Evolutionary conservation across 768 basidiomycete genomes (phyloP), one percentile per base, ranked within the genome.

Genomic region (Erythrobasidium yunnanense): DNA sequence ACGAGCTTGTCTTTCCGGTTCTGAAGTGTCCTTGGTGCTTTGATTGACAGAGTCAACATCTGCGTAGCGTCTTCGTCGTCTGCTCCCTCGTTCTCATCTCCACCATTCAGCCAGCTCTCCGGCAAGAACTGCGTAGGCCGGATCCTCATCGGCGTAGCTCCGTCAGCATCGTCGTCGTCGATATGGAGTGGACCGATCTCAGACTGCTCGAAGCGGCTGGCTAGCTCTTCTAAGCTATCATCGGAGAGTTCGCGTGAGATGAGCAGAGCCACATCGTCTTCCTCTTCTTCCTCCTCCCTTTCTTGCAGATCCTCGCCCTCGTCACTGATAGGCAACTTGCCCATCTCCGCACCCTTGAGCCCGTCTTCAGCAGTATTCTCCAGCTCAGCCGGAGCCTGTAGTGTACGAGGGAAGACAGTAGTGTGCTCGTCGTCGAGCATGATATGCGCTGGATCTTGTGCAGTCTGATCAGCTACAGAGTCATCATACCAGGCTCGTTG

Each of bases 231-330:
- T 15, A 63, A 49, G 5, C 45, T 49, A 38, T 63, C 60, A 47
- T 47, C 46, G 7, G 60, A 63, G 8, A 63, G 60, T 25, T 63
- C 60, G 8, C 60, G 60, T 25, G 60, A 63, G 27, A 63, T 63
- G 11, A 50, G 45, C 17, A 63, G 60, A 18, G 60, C 60, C 29
- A 63, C 25, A 23, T 63, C 60, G 23, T 63, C 60, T 25, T 63
- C 60, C n/a, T 63, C 46, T 6, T 51, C 29, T 25, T 4, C 60
- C 18, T 33, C 18, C 47, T 7, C 27, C 17, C 33, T 17, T 17
- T 20, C 57, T 46, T 49, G 25, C 20, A 27, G 4, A 7, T 27
- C 32, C 20, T 6, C 55, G 20, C 29, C 32, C 3, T 20, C 29
- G 20, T 18, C 32, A n/a, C 11, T 34, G 6, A 30, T 18, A 5